Evolutionary conservation across 1,284 basidiomycete species (phyloP), one percentile per base, ranked within the genome.

Genomic region (Pulveroboletus sp.): DNA sequence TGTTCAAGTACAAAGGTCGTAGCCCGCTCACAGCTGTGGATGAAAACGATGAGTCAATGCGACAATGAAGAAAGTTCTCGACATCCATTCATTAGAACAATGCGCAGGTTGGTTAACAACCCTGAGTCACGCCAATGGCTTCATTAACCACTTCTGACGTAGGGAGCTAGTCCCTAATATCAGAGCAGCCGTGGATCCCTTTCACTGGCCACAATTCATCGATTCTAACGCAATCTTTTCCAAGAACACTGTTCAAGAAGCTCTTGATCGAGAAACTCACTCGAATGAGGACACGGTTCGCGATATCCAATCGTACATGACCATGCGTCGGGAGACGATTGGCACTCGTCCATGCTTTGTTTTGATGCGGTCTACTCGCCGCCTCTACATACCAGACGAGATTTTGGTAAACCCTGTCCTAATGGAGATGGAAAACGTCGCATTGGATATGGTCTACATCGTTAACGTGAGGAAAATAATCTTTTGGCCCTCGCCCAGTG

Each of bases 141-240:
- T 43, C 20, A 22, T 35, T 54, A 33, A 44, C 49, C 49, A 43
- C 26, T 28, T 44, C 17, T 24, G 12, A 46, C 31, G 14, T 15
- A 72, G 71, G 7, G 65, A 70, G 42, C 33, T 71, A 25, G 59
- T 70, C 9, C 60, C 65, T 18, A 61, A 54, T 15, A 67, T 71
- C 50, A 70, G 52, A 47, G 56, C 61, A 5, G 59, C 50, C 24
- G 44, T 72, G 35, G 57, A 62, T 38, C 58, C 67, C 25, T 70
- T 69, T 36, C 68, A 67, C 31, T 72, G 64, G 69, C 66, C 68
- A 11, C 68, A 67, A 35, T 70, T 72, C 43, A 47, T 70, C 35
- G 50, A 61, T 44, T 39, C 61, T 24, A 70, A 69, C 28, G 58
- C 22, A 14, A 33, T 54, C 7, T 69, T 63, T n/a, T 48, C 68